Evolutionary conservation across 805 yeast genomes (phyloP), one percentile per base, ranked within the genome.

Genomic region (Starmera dryadoides): DNA sequence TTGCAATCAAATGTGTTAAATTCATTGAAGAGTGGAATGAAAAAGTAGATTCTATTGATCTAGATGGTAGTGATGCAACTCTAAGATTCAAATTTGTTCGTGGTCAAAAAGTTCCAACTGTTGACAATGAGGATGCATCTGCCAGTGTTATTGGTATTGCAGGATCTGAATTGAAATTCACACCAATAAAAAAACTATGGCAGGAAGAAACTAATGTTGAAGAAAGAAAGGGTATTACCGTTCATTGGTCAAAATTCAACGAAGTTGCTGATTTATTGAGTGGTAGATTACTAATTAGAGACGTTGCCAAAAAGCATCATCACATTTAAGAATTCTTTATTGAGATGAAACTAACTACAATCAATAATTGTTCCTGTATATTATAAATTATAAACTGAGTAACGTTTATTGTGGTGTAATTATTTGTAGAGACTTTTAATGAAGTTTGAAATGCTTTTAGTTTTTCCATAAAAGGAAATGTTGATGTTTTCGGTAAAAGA

Each of bases 1-100:
- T 83, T 60, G 96, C 96, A 4, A 83, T 91, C 49, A 83, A 80
- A 63, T 87, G 96, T 41, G 81, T 89, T 41, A 83, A 87, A 59
- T 93, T 86, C 60, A 77, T 91, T 47, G 98, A 93, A 62, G 71
- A 79, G 18, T 68, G 71, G 69, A 66, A 68, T 47, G 52, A 47
- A 33, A 60, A 55, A 43, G 56, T 67, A 45, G 57, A 56, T 35
- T 53, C 51, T 20, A 30, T 37, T 19, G 46, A 60, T 30, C 42
- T 52, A 11, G 63, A 59, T 28, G 58, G 55, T 7, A 52, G 69
- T 32, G 70, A 66, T 32, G 68, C 68, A 35, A 67, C 71, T 26
- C 58, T 79, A 47, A 72, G 81, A 53, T 75, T 76, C 60, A 62
- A 68, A 40, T 76, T 66, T 55, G 54, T 64, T 35, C 63, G 68